Base-by-base conservation (phyloP, 768 basidiomycete genomes). In the Termitomyces sp. region DNA sequence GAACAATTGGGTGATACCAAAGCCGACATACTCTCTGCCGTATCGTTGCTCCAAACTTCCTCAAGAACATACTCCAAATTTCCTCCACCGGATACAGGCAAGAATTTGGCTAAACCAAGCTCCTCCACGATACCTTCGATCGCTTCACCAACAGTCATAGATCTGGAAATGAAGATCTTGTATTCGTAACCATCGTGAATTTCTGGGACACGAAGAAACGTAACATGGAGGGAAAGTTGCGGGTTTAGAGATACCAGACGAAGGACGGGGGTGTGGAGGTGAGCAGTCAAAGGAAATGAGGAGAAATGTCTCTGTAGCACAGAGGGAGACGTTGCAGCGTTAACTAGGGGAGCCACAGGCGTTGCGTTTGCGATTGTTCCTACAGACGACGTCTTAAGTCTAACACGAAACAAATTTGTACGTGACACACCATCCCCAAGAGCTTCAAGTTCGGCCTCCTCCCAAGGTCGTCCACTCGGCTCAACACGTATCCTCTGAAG, bases 201-300 rank as follows among this genome's bases (percentile, higher is more conserved):
- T 66, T 91, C 87, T 2, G 89, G 89, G 15, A 93, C 81, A 42
- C 88, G 83, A 40, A 78, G 67, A 67, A 91, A 88, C 0, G 74
- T 64, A 36, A 89, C 63, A 2, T 72, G 68, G 20, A 86, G 40
- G 0, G 76, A 75, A n/a, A 89, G 75, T 15, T 73, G 67, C 4
- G 84, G 78, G 60, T 92, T 81, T 2, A 86, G 73, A 5, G 88
- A 88, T 2, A 93, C 84, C 40, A 94, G 73, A 1, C 90, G 86
- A 38, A 93, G 67, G 3, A 76, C 69, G 10, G 91, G 85, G 2
- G 74, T 73, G 62, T 88, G 86, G 35, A 88, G 72, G 66, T 88
- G 86, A 0, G 80, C 78, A 1, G 87, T 86, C 59, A 88, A 70
- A 7, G 82, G 80, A 62, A 89, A 91, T 3, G 83, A 76, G 13